These are phyloP conservation scores for Breynia disticha DNA, from an alignment of 441 rosid genomes.

Conservation along the genomic window DNA sequence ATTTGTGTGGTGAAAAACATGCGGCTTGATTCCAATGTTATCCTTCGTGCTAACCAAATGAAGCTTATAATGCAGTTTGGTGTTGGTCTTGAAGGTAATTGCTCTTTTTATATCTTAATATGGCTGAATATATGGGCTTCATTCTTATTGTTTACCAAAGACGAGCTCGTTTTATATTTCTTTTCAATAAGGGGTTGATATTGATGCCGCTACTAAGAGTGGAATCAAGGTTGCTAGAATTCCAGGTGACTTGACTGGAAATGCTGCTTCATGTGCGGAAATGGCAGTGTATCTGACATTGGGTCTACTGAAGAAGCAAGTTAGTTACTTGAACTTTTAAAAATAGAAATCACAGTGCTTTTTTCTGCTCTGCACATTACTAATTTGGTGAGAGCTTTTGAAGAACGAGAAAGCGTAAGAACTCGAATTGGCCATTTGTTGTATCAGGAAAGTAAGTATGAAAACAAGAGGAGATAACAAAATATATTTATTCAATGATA, in stretches of 20 bases:
- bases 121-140: too few relatives aligned
- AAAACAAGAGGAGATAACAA: too few relatives aligned
- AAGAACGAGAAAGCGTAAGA: too few relatives aligned
- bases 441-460: too few relatives aligned
- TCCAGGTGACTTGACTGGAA: conserved; percentile 66
- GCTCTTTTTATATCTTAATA: background rate
- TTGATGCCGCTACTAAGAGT: conserved; percentile 64
- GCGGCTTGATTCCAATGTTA: conserved; percentile 46
- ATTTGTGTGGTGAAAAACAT: conserved; percentile 53
- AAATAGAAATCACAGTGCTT: background rate
- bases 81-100: conserved; percentile 82
- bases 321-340: conserved; percentile 12
- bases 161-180: conserved; percentile 9
- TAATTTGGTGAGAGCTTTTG: background rate
- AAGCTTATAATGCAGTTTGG: conserved; percentile 84
- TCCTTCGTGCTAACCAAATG: conserved; percentile 61
- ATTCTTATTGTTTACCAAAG: background rate
- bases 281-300: conserved; percentile 73
- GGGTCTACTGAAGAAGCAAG: conserved; percentile 89
- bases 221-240: conserved; percentile 86
- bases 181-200: conserved; percentile 54
- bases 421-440: too few relatives aligned
- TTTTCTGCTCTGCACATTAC: background rate
- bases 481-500: too few relatives aligned
- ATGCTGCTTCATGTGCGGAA: conserved; percentile 83